Evolutionary conservation across 306 rosid genomes (phyloP), one percentile per base, ranked within the genome.

Genomic region (Cucurbita moschata): DNA sequence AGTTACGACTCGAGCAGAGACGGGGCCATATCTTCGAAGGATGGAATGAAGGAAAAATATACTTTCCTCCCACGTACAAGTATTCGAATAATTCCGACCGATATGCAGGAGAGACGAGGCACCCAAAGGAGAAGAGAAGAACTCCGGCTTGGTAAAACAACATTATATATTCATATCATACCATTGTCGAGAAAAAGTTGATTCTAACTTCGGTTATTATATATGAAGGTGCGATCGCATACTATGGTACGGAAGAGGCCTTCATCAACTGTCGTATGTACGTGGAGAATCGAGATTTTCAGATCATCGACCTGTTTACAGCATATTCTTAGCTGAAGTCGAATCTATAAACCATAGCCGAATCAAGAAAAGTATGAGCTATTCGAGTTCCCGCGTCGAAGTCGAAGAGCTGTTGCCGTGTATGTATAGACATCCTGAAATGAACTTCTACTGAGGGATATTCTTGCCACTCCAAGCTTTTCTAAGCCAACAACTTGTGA

Each of bases 41-140:
- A 73, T 95, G 99, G 99, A 84, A 75, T 64, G 99, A 95, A 78
- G 99, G 99, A 81, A 87, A 59, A 81, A 91, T 95, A 80, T 95
- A 88, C 76, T 95, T 95, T 81, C 99, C 99, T 84, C 99, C 99
- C 10, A 95, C 99, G 43, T 95, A 95, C 87, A 95, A 95, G 82
- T 95, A 95, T 77, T 89, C 97, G 15, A 88, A 91, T 82, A 95
- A 95, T 75, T 95, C 99, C 8, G 97, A 95, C 71, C 85, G 93
- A 80, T 95, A 95, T 68, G 92, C 99, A 0, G 99, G 99, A 44
- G 99, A 95, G 54, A 90, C 78, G 54, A 84, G 90, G 54, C 87
- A 79, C 35, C 78, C 96, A 13, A 91, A 87, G 81, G 93, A 91
- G 82, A 95, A 95, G 88, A 85, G 96, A 79, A 95, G 99, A 95